phyloP scores from a whole-genome alignment of 441 rosid species.

The Erodium moschatum region DNA sequence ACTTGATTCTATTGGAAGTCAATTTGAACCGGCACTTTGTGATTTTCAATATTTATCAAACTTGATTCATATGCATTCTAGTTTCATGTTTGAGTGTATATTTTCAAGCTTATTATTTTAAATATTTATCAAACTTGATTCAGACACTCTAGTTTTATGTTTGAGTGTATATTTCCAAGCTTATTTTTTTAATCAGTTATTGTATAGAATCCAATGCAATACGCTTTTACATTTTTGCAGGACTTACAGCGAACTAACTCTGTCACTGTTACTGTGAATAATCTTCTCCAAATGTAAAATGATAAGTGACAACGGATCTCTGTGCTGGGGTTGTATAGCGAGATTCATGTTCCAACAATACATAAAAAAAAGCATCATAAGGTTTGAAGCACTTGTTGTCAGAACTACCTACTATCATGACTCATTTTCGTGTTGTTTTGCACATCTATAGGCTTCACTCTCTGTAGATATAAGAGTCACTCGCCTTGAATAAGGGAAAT shows the following conservation, averaged over 20 bases:
- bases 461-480: constrained; percentile 15
- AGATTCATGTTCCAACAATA: constrained; percentile 7
- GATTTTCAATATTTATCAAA: not conserved
- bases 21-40: not conserved
- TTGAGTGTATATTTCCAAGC: too few species aligned
- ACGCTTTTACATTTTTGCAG: not conserved
- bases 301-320: not conserved
- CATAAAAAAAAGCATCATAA: constrained; percentile 18
- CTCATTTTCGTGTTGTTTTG: constrained; percentile 20
- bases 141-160: not conserved
- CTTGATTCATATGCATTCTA: not conserved
- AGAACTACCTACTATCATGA: not conserved
- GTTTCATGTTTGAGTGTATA: not conserved
- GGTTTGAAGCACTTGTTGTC: constrained; percentile 19
- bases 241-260: constrained; percentile 2
- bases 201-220: not conserved
- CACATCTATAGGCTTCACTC: constrained; percentile 21
- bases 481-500: constrained; percentile 19
- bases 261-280: constrained; percentile 5
- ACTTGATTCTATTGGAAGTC: not conserved
- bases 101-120: not conserved
- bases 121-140: not conserved
- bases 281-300: constrained; percentile 7
- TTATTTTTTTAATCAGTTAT: not conserved
- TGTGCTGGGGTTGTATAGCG: not conserved